Evolutionary conservation across 768 basidiomycete species (phyloP), one percentile per base, ranked within the genome.

Genomic region (Auricularia cornea): DNA sequence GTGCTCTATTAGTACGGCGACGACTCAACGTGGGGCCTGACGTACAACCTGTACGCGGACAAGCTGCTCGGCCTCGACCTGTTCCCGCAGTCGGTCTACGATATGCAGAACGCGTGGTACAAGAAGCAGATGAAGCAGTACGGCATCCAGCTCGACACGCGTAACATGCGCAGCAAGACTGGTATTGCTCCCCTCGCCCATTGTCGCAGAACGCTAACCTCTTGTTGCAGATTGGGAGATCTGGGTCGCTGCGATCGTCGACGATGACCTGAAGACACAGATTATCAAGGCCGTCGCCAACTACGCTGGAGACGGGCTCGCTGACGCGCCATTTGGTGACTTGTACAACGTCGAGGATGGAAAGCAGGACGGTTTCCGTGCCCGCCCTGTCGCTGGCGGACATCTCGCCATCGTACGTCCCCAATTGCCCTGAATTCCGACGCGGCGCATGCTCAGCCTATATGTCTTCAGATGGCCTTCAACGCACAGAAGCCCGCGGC

Each of bases 41-140:
- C 81, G 12, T 88, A 89, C 73, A 87, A 88, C 73, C 68, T 89
- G 60, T 86, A 79, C 63, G 83, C 80, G 11, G 86, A 87, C 69
- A 81, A 79, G 68, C 73, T 88, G 51, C 72, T 88, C 59, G 78
- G 78, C 41, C 77, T 82, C 29, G 77, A 81, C 57, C 70, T 88
- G 16, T 83, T 88, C 73, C 81, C 81, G 3, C 57, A 68, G 8
- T 78, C 76, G 11, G 69, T 84, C 14, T 83, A 81, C 68, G 66
- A 74, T 29, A 78, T 79, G 76, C 82, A 82, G 71, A 80, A 79
- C 32, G 75, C 76, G 29, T 82, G 81, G 81, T 84, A 82, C 65
- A 75, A 76, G 66, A 79, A 77, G 28, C 54, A 57, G 28, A 28
- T 57, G 18, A 57, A 16, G 8, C 12, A 60, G 57, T 1, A 60